Base-by-base conservation (phyloP, 2,329 filamentous ascomycete species). In the Eurotiales sp. region DNA sequence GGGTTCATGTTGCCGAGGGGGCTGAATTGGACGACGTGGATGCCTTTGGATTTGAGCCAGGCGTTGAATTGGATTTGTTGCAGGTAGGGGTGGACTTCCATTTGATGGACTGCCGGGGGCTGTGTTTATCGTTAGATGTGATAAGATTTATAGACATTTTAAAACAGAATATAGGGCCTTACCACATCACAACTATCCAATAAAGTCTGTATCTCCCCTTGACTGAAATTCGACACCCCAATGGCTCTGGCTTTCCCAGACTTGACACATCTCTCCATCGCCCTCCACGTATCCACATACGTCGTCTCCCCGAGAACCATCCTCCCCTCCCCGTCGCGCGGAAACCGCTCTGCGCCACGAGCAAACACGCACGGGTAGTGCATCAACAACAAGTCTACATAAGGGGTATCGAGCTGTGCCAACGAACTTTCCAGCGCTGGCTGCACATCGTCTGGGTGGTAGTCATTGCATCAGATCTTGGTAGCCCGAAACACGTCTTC, bases 211-310 rank as follows among this genome's bases (percentile, higher is more conserved):
- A n/a, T 61, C 39, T 75, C 70, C 14, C 58, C 58, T 0, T 68
- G 68, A n/a, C 66, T 66, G 61, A 85, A 89, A 70, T 90, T 90
- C 60, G 82, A 86, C 11, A 90, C 81, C 29, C 87, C 86, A 58
- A 90, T 88, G 34, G 81, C 80, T 53, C 76, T 77, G 44, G 81
- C 82, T 42, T 78, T 77, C 45, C 85, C 85, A 3, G 78, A 77
- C 7, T 65, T 60, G 3, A 79, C 64, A 2, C 82, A 61, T 8
- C 76, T 77, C 60, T 81, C 76, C 72, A 89, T 80, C 15, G 78
- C 78, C 61, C 84, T 81, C 85, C 60, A 88, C 64, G 79, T 81
- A 23, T 61, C 55, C n/a, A 55, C 52, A 36, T 23, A 60, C 54
- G 25, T 60, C 55, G 19, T n/a, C n/a, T n/a, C n/a, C n/a, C 29